Percentiles rank a stretch among this genome's conserved stretches.
Evolutionary conservation across 371 early-diverging fungal species (phyloP).

Genomic region (Mortierella sp.): DNA sequence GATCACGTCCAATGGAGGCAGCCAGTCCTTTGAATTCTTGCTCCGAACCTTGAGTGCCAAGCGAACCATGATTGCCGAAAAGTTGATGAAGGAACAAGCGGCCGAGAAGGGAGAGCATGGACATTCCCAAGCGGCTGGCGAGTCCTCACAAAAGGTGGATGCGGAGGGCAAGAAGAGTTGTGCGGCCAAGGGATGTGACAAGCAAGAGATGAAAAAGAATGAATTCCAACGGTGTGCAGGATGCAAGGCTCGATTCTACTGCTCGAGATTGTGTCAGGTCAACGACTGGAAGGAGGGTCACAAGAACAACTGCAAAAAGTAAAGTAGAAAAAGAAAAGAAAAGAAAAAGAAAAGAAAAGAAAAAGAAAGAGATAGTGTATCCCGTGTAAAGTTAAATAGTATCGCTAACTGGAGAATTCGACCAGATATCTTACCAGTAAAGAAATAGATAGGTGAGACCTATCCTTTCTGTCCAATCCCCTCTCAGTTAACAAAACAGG

Average conservation of each 20-base stretch:
- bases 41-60: conserved; percentile 64
- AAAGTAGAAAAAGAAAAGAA: conserved; percentile 6
- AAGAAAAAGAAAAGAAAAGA: neutral
- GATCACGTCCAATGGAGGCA: conserved; percentile 59
- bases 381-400: too few species aligned
- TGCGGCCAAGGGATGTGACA: conserved; percentile 58
- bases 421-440: too few species aligned
- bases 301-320: conserved; percentile 60
- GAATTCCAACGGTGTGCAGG: conserved; percentile 67
- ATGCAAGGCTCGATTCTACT: conserved; percentile 65
- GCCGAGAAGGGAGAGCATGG: conserved; percentile 55
- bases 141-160: conserved; percentile 57
- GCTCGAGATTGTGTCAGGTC: conserved; percentile 70
- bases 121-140: too few species aligned
- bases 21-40: conserved; percentile 62
- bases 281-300: conserved; percentile 72
- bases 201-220: conserved; percentile 61
- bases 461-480: too few species aligned
- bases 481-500: too few species aligned
- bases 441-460: too few species aligned
- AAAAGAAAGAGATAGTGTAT: conserved; percentile 6
- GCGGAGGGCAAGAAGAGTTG: conserved; percentile 60
- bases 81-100: conserved; percentile 53
- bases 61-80: conserved; percentile 61
- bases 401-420: too few species aligned